phyloP scores from a whole-genome alignment of 495 filamentous ascomycete genomes.

The Penicillium cosmopolitanum region DNA sequence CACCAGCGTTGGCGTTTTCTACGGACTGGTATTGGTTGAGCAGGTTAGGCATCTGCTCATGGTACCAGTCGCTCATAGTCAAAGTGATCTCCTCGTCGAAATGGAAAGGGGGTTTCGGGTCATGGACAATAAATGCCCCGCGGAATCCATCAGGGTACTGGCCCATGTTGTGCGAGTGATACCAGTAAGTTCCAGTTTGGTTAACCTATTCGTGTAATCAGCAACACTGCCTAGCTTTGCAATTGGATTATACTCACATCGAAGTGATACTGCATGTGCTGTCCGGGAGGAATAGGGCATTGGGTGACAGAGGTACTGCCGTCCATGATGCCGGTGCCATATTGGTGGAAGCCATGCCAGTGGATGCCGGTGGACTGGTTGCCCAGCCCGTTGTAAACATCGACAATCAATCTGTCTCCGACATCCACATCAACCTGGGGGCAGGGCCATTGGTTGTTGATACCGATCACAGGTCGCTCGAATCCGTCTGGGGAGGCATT shows the following conservation, averaged over 20 bases:
- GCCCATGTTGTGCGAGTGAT: conserved; percentile 72
- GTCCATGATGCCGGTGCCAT: conserved; percentile 64
- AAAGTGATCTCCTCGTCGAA: conserved; percentile 71
- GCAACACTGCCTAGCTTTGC: conserved; percentile 1
- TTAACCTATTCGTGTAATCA: conserved; percentile 55
- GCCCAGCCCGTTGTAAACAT: conserved; percentile 73
- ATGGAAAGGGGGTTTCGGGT: conserved; percentile 64
- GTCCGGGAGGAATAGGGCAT: conserved; percentile 66
- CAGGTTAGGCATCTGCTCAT: conserved; percentile 60
- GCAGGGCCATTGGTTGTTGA: conserved; percentile 81
- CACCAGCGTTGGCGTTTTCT: conserved; percentile 49
- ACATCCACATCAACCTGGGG: conserved; percentile 68
- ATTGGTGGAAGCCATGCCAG: conserved; percentile 70
- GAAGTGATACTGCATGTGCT: conserved; percentile 70
- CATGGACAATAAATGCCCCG: conserved; percentile 73
- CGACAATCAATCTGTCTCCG: conserved; percentile 74
- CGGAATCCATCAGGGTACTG: conserved; percentile 84
- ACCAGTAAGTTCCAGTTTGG: conserved; percentile 85
- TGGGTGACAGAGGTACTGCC: conserved; percentile 65
- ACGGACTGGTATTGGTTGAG: conserved; percentile 56
- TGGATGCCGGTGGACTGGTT: conserved; percentile 74
- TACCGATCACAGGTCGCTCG: conserved; percentile 73
- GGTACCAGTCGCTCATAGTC: conserved; percentile 70
- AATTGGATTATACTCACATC: conserved; percentile 54
- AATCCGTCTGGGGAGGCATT: conserved; percentile 79